Percentiles rank a stretch among this genome's conserved stretches.
Conservation (phyloP, 805 yeast species). For the Wickerhamomyces pijperi region DNA sequence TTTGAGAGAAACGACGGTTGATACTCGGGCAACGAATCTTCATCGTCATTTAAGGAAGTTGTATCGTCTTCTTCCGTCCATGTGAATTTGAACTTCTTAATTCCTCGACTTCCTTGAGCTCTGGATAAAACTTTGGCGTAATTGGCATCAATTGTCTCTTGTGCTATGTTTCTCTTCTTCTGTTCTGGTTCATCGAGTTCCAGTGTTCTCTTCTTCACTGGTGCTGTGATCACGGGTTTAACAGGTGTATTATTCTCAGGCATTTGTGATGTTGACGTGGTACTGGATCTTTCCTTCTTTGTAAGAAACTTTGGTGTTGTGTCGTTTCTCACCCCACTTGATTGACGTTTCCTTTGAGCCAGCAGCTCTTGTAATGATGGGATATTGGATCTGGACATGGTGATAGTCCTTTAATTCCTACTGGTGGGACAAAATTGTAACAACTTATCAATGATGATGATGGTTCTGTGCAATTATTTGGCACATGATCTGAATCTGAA, state of each 20-base stretch:
- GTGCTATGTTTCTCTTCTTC: neutral
- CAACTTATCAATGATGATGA: too few relatives aligned
- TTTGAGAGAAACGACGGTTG: conserved; percentile 3
- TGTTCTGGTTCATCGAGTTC: neutral
- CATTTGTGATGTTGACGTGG: conserved; percentile 10
- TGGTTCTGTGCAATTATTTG: too few relatives aligned
- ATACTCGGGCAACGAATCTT: conserved; percentile 3
- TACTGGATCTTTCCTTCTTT: conserved; percentile 30
- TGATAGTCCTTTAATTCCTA: neutral
- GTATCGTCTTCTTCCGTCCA: conserved; percentile 72
- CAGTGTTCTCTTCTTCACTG: neutral
- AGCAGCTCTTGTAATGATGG: conserved; percentile 27
- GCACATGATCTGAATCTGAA: too few relatives aligned
- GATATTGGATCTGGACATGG: conserved; percentile 17
- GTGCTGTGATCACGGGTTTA: neutral
- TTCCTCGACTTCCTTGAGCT: neutral
- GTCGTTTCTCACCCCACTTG: neutral
- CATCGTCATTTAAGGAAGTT: conserved; percentile 26
- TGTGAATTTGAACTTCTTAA: conserved; percentile 46
- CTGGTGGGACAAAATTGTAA: neutral
- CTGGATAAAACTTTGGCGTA: neutral
- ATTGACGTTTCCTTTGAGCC: conserved; percentile 11
- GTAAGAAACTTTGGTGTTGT: conserved; percentile 32
- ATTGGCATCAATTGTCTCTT: neutral
- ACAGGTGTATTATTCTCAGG: neutral